A percentile compares a stretch with the other conserved stretches of the same genome.
phyloP scores from a whole-genome alignment of 352 stramenopile genomes.

The Pythium phragmitis region DNA sequence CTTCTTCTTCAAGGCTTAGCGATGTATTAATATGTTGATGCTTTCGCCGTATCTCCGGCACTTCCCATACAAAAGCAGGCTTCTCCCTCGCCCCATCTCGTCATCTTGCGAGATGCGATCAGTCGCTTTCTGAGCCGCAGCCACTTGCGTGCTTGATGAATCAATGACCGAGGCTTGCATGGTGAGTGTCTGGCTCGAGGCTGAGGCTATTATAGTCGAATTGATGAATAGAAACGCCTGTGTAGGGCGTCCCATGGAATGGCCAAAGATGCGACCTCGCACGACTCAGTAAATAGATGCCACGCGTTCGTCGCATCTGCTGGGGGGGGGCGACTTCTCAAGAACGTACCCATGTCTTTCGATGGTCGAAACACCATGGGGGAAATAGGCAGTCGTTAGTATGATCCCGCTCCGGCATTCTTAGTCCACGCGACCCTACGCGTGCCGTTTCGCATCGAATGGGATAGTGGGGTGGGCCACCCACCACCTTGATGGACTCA shows the following conservation, averaged over 20 bases:
- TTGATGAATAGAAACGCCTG: neutral
- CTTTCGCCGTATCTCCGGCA: neutral
- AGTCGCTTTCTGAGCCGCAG: neutral
- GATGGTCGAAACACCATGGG: neutral
- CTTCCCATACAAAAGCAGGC: neutral
- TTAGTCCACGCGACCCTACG: neutral
- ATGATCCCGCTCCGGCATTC: neutral
- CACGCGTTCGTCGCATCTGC: neutral
- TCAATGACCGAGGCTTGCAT: neutral
- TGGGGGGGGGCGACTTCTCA: neutral
- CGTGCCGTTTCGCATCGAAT: too few species aligned
- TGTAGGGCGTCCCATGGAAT: slow-evolving; percentile 5
- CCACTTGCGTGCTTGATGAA: neutral
- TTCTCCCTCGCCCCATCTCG: neutral
- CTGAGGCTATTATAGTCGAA: neutral
- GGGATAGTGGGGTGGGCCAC: too few species aligned
- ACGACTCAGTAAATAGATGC: slow-evolving; percentile 6
- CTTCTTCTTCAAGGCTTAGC: neutral
- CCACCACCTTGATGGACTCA: too few species aligned
- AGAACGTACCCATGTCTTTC: neutral
- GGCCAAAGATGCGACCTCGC: slow-evolving; percentile 14
- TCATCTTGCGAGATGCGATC: neutral
- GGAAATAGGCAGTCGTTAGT: too few species aligned
- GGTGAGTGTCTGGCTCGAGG: too few species aligned
- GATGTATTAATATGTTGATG: neutral